Base-by-base conservation (phyloP, 192 early-diverging fungal genomes). In the Podila minutissima region DNA sequence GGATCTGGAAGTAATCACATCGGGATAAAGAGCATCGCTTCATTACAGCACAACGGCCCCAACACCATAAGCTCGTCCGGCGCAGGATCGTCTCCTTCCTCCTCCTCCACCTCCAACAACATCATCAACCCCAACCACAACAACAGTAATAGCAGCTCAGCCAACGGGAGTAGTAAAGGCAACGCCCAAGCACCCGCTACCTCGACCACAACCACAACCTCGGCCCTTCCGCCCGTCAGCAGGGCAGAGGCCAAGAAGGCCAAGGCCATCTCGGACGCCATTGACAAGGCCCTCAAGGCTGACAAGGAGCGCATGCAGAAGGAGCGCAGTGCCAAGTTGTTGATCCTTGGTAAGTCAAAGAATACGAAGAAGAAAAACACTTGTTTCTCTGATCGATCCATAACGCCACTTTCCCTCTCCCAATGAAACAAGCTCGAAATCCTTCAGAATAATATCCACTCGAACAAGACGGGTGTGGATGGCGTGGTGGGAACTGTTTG, bases 301-400 rank as follows among this genome's bases (percentile, higher is more conserved):
- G 77, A 81, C 49, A 72, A 32, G 35, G 77, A 81, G 19, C 66
- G 77, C 33, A 26, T 73, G 59, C 70, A 72, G n/a, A 81, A 81
- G 49, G 77, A 81, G 50, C 77, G 77, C 12, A 66, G 71, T 17
- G 77, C 77, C 28, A 81, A 81, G 57, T 57, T 81, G 2, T 35
- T 81, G 77, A 81, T 81, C 38, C 66, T 81, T 63, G 77, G 77
- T 81, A 81, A 73, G 77, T 31, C 29, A 29, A 29, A 29, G 29
- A 41, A 41, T n/a, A n/a, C n/a, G 7, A 41, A 12, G 38, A 35
- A 4, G 7, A 35, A 35, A 35, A 37, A 37, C n/a, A 1, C 35
- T 37, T 37, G 4, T 6, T 35, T 11, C 6, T 37, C 15, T 46
- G 11, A 46, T 46, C 41, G 12, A 46, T 8, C 35, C 33, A 6